Evolutionary conservation across 257 asterid species (phyloP).

Genomic region (Salvia rosmarinus): DNA sequence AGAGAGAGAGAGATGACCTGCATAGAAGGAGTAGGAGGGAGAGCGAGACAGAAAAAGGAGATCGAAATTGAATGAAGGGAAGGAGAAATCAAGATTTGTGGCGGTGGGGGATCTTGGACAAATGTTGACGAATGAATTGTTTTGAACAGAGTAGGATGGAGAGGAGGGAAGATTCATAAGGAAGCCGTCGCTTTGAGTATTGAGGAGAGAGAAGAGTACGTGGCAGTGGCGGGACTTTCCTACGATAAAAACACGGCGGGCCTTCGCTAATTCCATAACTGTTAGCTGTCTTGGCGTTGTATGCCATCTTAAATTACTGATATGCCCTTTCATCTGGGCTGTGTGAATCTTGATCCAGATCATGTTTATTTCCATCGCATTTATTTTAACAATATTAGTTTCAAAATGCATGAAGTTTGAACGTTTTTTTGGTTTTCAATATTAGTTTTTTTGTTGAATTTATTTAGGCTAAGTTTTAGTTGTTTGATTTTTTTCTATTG

Average conservation of each 20-base stretch:
- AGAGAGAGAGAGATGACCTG: conserved; percentile 17
- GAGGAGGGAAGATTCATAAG: background rate
- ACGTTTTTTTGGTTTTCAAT: too few relatives aligned
- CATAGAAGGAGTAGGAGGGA: conserved; percentile 21
- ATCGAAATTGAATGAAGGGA: conserved; percentile 14
- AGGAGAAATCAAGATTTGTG: conserved; percentile 30
- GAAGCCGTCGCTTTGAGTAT: background rate
- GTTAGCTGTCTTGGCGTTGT: conserved; percentile 10
- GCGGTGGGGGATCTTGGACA: conserved; percentile 41
- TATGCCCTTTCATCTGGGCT: background rate
- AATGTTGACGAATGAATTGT: background rate
- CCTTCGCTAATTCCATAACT: conserved; percentile 18
- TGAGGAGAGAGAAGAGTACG: conserved; percentile 10
- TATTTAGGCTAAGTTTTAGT: too few relatives aligned
- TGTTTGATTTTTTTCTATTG: too few relatives aligned
- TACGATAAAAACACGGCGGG: conserved; percentile 48
- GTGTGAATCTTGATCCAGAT: too few relatives aligned
- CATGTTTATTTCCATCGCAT: too few relatives aligned
- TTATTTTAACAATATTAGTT: too few relatives aligned
- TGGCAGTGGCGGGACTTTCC: conserved; percentile 50
- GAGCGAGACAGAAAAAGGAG: conserved; percentile 12
- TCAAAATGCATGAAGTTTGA: too few relatives aligned
- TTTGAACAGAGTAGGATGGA: conserved; percentile 16
- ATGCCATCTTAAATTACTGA: background rate
- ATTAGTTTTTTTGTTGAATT: too few relatives aligned